Percentiles rank a stretch among this genome's conserved stretches.
These are phyloP conservation scores for Neonectria ditissima DNA, from an alignment of 2,329 filamentous ascomycete genomes.

Conservation along the genomic window DNA sequence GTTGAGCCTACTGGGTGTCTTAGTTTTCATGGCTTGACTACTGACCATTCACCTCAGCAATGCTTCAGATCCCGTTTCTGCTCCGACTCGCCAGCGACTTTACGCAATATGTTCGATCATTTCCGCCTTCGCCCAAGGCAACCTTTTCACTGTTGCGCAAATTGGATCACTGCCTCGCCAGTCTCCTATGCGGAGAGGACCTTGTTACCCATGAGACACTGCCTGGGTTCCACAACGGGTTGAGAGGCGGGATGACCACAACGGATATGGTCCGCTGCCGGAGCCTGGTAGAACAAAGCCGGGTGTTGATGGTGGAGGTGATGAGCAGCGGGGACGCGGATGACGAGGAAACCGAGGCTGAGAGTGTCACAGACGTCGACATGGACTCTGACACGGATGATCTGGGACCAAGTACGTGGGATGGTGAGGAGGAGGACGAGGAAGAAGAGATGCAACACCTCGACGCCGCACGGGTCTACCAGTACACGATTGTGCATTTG, in stretches of 20 bases:
- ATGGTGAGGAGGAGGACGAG: conserved; percentile 55
- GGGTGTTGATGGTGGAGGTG: conserved; percentile 76
- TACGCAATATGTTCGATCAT: conserved; percentile 77
- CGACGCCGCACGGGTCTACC: conserved; percentile 82
- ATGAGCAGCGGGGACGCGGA: conserved; percentile 65
- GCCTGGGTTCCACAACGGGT: conserved; percentile 75
- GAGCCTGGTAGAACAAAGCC: conserved; percentile 81
- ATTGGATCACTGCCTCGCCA: conserved; percentile 85
- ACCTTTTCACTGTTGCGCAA: conserved; percentile 81
- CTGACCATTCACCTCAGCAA: conserved; percentile 32
- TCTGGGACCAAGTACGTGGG: conserved; percentile 40
- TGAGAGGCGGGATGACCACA: conserved; percentile 73
- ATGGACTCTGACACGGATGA: conserved; percentile 48
- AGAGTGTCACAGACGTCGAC: conserved; percentile 49
- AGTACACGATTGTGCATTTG: conserved; percentile 80
- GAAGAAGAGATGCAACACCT: conserved; percentile 69
- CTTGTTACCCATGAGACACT: conserved; percentile 72
- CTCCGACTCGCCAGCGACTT: conserved; percentile 81
- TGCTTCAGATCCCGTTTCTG: conserved; percentile 84
- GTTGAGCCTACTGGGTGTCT: conserved; percentile 46
- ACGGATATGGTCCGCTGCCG: conserved; percentile 92
- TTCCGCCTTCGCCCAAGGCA: conserved; percentile 69
- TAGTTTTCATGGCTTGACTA: neutral
- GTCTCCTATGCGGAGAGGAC: conserved; percentile 76
- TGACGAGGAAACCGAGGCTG: conserved; percentile 47